Conservation (phyloP, 495 filamentous ascomycete species). For the Aspergillus sparsus region DNA sequence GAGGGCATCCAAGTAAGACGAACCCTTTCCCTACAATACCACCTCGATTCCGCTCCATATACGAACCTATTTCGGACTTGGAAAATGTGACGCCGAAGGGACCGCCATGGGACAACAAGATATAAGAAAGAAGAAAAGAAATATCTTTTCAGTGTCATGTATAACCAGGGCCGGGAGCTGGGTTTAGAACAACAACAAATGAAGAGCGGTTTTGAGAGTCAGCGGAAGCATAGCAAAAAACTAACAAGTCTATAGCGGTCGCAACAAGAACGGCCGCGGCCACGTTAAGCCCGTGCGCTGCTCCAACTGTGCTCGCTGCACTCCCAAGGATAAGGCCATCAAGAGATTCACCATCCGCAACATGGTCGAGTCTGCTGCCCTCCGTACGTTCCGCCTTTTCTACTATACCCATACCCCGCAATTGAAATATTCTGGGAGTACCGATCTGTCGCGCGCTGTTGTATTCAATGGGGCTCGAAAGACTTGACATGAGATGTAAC, state of each 20-base stretch:
- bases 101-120: constrained; percentile 12
- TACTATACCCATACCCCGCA: constrained; percentile 13
- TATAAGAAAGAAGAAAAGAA: neutral
- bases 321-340: constrained; percentile 99
- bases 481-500: constrained; percentile 14
- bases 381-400: constrained; percentile 76
- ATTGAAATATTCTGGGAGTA: constrained; percentile 9
- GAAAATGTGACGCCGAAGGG: constrained; percentile 34
- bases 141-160: constrained; percentile 1
- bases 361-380: constrained; percentile 99
- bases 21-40: constrained; percentile 21
- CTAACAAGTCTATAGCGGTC: constrained; percentile 63
- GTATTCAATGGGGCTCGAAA: constrained; percentile 10
- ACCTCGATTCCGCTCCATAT: constrained; percentile 12
- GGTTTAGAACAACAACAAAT: neutral
- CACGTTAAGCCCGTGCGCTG: constrained; percentile 99
- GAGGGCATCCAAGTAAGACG: constrained; percentile 90
- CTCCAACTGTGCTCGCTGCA: constrained; percentile 99
- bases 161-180: constrained; percentile 7
- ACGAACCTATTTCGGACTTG: constrained; percentile 26
- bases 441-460: constrained; percentile 23
- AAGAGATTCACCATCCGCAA: constrained; percentile 99
- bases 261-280: constrained; percentile 99
- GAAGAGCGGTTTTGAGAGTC: constrained; percentile 1
- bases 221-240: constrained; percentile 10